Evolutionary conservation across 129 eudicot genomes (phyloP).

Genomic region (Helianthus tuberosus): DNA sequence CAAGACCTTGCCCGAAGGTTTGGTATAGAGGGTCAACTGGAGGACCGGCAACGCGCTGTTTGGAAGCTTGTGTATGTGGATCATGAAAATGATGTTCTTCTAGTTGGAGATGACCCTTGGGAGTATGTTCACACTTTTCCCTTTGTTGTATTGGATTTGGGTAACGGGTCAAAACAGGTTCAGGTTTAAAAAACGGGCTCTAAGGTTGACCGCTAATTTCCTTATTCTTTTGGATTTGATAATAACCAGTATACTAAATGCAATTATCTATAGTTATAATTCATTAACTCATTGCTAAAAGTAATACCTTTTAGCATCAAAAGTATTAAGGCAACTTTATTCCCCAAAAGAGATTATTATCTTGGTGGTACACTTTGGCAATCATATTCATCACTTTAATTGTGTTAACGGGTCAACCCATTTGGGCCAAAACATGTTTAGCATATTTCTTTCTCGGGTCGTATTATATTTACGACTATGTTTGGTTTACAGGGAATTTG

Average conservation of each 20-base stretch:
- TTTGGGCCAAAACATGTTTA: background rate
- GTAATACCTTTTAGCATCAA: too few species aligned
- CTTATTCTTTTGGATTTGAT: background rate
- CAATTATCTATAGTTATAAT: too few species aligned
- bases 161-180: background rate
- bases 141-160: background rate
- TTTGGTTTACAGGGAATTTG: constrained; percentile 67
- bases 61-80: constrained; percentile 97
- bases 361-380: too few species aligned
- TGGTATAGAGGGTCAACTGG: constrained; percentile 94
- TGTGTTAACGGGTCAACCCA: background rate
- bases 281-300: too few species aligned
- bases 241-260: too few species aligned
- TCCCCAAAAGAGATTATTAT: too few species aligned
- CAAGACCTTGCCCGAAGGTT: constrained; percentile 92
- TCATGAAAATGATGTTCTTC: constrained; percentile 87
- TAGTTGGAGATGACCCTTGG: constrained; percentile 99
- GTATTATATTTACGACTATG: constrained; percentile 10
- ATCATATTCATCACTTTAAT: too few species aligned
- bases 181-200: background rate
- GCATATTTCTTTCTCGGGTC: background rate
- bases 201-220: background rate
- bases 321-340: too few species aligned
- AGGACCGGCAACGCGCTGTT: constrained; percentile 76
- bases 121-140: constrained; percentile 63